Percentiles rank a stretch among this genome's conserved stretches.
These are phyloP conservation scores for Metschnikowia dekortorum DNA, from an alignment of 805 yeast genomes.

Conservation along the genomic window DNA sequence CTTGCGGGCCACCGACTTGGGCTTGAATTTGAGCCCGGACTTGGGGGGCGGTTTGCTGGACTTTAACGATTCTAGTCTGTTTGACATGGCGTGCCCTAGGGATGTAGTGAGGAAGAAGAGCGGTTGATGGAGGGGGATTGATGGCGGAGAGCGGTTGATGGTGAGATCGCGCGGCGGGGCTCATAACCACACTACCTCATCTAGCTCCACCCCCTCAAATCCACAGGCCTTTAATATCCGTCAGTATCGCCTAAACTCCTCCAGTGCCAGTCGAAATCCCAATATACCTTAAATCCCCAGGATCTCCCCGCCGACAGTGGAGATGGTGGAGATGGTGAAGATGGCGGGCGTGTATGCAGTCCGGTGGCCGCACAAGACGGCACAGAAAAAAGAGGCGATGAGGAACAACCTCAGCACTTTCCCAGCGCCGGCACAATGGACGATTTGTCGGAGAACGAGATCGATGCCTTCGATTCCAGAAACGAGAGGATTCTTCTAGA, in stretches of 20 bases:
- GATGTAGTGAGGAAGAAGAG: background rate
- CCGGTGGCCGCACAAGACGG: background rate
- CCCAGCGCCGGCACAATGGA: background rate
- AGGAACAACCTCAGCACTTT: background rate
- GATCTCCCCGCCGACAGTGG: no score
- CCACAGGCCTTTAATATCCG: no score
- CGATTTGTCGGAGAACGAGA: conserved; percentile 41
- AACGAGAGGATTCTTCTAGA: conserved; percentile 54
- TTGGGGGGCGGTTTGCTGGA: conserved; percentile 35
- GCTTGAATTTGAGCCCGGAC: conserved; percentile 70
- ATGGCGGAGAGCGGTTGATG: background rate
- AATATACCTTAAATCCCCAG: no score
- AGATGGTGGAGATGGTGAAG: background rate
- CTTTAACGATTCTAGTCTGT: conserved; percentile 39
- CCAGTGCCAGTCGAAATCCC: no score
- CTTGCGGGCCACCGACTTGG: conserved; percentile 82
- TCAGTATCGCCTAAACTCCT: no score
- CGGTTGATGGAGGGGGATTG: background rate
- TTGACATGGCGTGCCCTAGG: conserved; percentile 26
- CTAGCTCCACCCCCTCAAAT: no score
- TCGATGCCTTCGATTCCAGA: conserved; percentile 62
- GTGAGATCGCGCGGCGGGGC: background rate
- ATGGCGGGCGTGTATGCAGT: background rate
- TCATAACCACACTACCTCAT: no score
- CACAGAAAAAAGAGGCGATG: conserved; percentile 3